Percentiles rank a stretch among this genome's conserved stretches.
These are phyloP conservation scores for Ustulina deusta DNA, from an alignment of 2,329 filamentous ascomycete genomes.

Conservation along the genomic window DNA sequence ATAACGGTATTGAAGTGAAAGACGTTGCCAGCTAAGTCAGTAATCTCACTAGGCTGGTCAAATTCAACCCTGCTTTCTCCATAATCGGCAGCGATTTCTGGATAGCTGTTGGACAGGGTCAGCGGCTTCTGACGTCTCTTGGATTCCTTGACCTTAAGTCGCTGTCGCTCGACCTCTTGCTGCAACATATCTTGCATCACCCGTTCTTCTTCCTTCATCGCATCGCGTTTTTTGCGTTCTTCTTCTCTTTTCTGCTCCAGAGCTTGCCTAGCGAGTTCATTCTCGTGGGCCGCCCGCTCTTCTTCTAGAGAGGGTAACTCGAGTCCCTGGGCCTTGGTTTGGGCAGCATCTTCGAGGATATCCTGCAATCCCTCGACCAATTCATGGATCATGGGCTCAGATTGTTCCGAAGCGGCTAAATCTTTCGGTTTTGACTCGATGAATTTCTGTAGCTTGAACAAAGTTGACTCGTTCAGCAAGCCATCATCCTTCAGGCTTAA, in stretches of 20 bases:
- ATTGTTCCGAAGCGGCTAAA: constrained; percentile 64
- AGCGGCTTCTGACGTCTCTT: constrained; percentile 70
- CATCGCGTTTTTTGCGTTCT: constrained; percentile 65
- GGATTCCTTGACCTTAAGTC: constrained; percentile 72
- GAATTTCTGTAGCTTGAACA: constrained; percentile 75
- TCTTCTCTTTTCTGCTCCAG: constrained; percentile 66
- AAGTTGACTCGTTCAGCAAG: constrained; percentile 75
- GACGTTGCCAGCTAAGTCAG: constrained; percentile 71
- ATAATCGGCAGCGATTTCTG: constrained; percentile 50
- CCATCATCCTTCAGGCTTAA: constrained; percentile 74
- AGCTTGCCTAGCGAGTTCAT: constrained; percentile 72
- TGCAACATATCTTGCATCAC: constrained; percentile 77
- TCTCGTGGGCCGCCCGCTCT: constrained; percentile 86
- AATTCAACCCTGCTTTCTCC: constrained; percentile 65
- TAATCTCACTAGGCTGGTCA: constrained; percentile 74
- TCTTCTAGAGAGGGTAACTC: constrained; percentile 89
- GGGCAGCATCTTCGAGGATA: constrained; percentile 87
- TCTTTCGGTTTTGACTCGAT: constrained; percentile 69
- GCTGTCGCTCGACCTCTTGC: constrained; percentile 76
- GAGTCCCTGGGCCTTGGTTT: constrained; percentile 78
- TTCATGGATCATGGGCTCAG: constrained; percentile 70
- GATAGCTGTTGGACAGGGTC: constrained; percentile 54
- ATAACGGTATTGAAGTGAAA: constrained; percentile 78
- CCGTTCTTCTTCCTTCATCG: constrained; percentile 75
- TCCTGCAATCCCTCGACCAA: constrained; percentile 77